Evolutionary conservation across 495 filamentous ascomycete genomes (phyloP).

Genomic region (Copromyces sp.): DNA sequence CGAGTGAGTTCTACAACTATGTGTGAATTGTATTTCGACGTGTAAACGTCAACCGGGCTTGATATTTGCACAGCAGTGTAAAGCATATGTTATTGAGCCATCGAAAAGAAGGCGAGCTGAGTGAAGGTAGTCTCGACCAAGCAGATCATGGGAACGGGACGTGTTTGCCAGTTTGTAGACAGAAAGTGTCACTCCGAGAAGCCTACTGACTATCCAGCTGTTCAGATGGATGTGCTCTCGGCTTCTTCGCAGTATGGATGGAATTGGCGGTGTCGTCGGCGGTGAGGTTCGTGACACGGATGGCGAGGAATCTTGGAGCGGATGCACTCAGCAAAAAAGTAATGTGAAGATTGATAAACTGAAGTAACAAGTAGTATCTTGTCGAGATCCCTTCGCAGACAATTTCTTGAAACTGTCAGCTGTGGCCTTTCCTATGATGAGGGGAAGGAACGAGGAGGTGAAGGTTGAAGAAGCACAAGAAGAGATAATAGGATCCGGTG

Average conservation of each 20-base stretch:
- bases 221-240: background rate
- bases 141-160: background rate
- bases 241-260: background rate
- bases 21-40: background rate
- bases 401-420: background rate
- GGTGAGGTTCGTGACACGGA: background rate
- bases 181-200: background rate
- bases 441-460: background rate
- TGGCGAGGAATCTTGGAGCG: background rate
- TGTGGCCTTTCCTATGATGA: background rate
- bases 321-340: background rate
- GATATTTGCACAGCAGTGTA: background rate
- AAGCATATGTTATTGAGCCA: background rate
- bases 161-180: background rate
- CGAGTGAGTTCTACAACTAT: background rate
- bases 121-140: background rate
- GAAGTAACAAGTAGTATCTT: background rate
- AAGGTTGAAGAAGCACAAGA: background rate
- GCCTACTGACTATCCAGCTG: background rate
- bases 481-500: background rate
- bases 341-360: background rate
- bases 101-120: background rate
- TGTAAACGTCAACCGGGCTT: background rate
- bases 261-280: background rate
- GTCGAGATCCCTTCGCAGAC: background rate